Percentiles rank a stretch among this genome's conserved stretches.
Conservation (phyloP, 169 alveolate genomes). For the Plasmodium knowlesi region DNA sequence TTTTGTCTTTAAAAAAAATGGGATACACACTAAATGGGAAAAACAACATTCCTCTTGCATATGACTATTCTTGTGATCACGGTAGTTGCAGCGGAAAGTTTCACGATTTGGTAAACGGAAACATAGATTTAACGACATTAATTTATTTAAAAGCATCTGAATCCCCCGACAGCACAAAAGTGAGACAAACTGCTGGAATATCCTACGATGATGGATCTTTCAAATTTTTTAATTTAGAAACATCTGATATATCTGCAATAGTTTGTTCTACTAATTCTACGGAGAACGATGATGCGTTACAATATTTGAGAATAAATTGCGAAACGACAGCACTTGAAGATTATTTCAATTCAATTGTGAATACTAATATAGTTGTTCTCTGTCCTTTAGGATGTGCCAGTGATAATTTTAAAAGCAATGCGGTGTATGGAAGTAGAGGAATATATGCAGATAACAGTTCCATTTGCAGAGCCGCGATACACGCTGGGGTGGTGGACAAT, state of each 20-base stretch:
- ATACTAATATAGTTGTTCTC: slow-evolving; percentile 88
- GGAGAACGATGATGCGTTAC: slow-evolving; percentile 81
- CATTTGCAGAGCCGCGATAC: slow-evolving; percentile 92
- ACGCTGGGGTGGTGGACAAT: slow-evolving; percentile 86
- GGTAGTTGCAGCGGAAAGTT: slow-evolving; percentile 88
- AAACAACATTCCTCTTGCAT: slow-evolving; percentile 90
- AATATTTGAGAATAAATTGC: slow-evolving; percentile 76
- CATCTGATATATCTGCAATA: slow-evolving; percentile 88
- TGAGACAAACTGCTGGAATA: slow-evolving; percentile 87
- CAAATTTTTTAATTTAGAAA: slow-evolving; percentile 86
- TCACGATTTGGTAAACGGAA: slow-evolving; percentile 86
- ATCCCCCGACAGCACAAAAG: slow-evolving; percentile 69
- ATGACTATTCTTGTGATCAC: slow-evolving; percentile 85
- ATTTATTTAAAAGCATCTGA: slow-evolving; percentile 76
- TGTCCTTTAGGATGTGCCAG: slow-evolving; percentile 89
- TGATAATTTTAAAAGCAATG: slow-evolving; percentile 40
- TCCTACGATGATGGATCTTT: slow-evolving; percentile 85
- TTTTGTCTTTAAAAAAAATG: slow-evolving; percentile 85
- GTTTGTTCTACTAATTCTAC: slow-evolving; percentile 90
- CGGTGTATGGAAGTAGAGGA: slow-evolving; percentile 89
- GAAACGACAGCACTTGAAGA: slow-evolving; percentile 72
- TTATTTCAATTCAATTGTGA: slow-evolving; percentile 72
- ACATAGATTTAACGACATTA: slow-evolving; percentile 77
- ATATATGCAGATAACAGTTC: slow-evolving; percentile 89
- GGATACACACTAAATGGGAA: slow-evolving; percentile 85